Base-by-base conservation (phyloP, 2,329 filamentous ascomycete genomes). In the Sporothrix phasma region DNA sequence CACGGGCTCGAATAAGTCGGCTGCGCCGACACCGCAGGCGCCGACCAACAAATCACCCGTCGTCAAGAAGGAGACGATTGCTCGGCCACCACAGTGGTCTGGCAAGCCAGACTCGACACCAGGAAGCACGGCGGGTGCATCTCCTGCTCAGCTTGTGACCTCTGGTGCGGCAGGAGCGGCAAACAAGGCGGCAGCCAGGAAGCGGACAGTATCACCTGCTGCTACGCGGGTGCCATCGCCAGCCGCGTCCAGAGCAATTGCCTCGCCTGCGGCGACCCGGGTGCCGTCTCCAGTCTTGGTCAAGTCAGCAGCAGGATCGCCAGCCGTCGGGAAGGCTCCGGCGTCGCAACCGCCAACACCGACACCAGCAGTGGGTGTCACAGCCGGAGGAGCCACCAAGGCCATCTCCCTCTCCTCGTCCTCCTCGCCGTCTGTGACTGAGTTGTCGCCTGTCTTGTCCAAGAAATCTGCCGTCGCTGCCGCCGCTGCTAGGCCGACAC, bases 11-110 rank as follows among this genome's bases (percentile, higher is more conserved):
- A 45, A 34, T 22, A 47, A 59, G 15, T 46, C 63, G 13, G 15
- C 53, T 24, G 45, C 37, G 5, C 22, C 53, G 15, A 51, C 43
- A 22, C 45, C 53, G 10, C 53, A 24, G 17, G 43, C 53, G n/a
- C 31, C 15, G 17, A 13, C 39, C 6, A 53, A 7, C 51, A 62
- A 66, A 31, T 59, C 63, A 10, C 66, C 64, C 5, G 41, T 19
- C 2, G 19, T 60, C 2, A 64, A 65, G 19, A 61, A 61, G 4
- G 65, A 68, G 19, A 22, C 34, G 5, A 70, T 71, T 7, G 63
- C 71, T 11, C 70, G 68, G 22, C 68, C 72, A 5, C 66, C 72
- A 5, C 41, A 68, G 24, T 66, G 45, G n/a, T 15, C 37, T 2
- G 41, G 58, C 13, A 67, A 65, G 29, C 67, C 60, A 45, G 63